Evolutionary conservation across 805 yeast species (phyloP), one percentile per base, ranked within the genome.

Genomic region (Candida jianshihensis): DNA sequence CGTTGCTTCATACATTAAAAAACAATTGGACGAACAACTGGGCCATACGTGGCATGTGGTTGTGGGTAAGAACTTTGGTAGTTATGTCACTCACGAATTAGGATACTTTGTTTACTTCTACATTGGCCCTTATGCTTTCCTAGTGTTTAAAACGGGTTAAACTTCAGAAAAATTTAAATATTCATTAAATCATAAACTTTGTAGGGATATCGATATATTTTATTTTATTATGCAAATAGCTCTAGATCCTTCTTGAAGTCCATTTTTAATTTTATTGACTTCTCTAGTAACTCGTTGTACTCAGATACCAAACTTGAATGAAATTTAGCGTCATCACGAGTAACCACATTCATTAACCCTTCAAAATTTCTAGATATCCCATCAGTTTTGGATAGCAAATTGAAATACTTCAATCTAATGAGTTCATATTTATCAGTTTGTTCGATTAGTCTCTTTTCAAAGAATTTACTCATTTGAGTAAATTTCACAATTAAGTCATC

Each of bases 11-110:
- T 64, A 60, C 37, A 58, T 82, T 41, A 84, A 83, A 61, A 78
- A 79, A 47, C 66, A 67, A 34, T 57, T 82, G 57, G 92, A 83
- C 53, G 67, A 70, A 32, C 57, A 66, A 31, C 73, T 68, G 40
- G 90, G 89, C 0, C 71, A 77, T 20, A 74, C 85, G 27, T 84
- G 92, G 94, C 90, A 84, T 54, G 85, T 81, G 3, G 70, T 84
- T 34, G 88, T 81, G 36, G 94, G 92, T 10, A 79, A 75, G 56
- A 78, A 78, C 48, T 84, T 83, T 58, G 90, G 92, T 4, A 73
- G 82, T 33, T 81, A 78, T 53, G 87, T 84, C 15, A 79, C 89
- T 11, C 92, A 84, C 52, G 85, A 82, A 57, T 75, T 75, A 46
- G 89, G 88, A 1, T 68, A 66, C 48, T 84, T 84, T 50, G 64